Base-by-base conservation (phyloP, 805 yeast genomes). In the Suhomyces canberraensis region DNA sequence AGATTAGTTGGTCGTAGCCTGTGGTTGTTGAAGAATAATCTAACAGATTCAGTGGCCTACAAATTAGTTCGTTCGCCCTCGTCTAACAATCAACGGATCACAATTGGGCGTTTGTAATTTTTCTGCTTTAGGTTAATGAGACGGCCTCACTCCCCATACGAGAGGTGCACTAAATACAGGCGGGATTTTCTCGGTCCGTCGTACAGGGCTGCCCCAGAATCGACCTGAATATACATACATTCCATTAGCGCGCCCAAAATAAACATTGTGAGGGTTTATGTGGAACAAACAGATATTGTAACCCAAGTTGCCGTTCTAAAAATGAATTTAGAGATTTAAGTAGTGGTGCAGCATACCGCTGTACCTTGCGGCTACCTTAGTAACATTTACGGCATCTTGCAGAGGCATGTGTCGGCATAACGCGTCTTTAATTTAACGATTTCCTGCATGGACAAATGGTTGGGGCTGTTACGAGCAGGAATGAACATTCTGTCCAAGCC, bases 71-170 rank as follows among this genome's bases (percentile, higher is more conserved):
- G 22, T 7, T 20, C 22, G 28, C 17, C 35, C 35, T 32, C 35
- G 35, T 32, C 35, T 32, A 32, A 32, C 35, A 24, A 25, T 14
- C n/a, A 16, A 24, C 35, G 37, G 37, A 34, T 34, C 37, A 34
- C 22, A 34, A 27, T 34, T 34, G 37, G 29, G 27, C 37, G 37
- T 17, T 33, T 24, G 22, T 33, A 28, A 27, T 34, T 34, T 34
- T 34, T 34, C 37, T 34, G 8, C 28, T 27, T 34, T 21, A 18
- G 37, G 37, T 16, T 27, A 33, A 33, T 31, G 28, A n/a, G 34
- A 31, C 34, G 18, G 28, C 13, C 20, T 19, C 24, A n/a, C 32
- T 20, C 22, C 22, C 7, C 9, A 9, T 20, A 20, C 22, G 22
- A 20, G 22, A 20, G 22, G 22, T 20, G 22, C 22, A n/a, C 22